Evolutionary conservation across 2,329 filamentous ascomycete species (phyloP).

Genomic region (Talaromyces sp.): DNA sequence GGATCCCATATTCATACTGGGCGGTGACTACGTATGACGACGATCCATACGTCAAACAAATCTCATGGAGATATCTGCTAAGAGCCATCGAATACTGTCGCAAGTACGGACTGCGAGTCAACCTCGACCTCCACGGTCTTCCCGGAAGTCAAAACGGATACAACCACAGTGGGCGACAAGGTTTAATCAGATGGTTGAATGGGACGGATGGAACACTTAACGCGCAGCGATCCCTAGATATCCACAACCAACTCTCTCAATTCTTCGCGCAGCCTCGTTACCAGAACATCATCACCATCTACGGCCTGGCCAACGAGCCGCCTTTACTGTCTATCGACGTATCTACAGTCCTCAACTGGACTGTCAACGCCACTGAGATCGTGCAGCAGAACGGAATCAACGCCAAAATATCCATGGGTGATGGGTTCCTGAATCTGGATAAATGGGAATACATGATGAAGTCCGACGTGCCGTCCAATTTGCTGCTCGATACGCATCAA

Average conservation of each 20-base stretch:
- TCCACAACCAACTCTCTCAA: constrained; percentile 79
- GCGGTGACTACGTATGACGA: constrained; percentile 77
- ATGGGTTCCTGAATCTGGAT: constrained; percentile 86
- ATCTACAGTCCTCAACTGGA: constrained; percentile 72
- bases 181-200: constrained; percentile 80
- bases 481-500: constrained; percentile 95
- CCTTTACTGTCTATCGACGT: constrained; percentile 71
- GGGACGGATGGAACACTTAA: constrained; percentile 80
- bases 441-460: constrained; percentile 87
- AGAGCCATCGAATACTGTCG: constrained; percentile 90
- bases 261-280: constrained; percentile 96
- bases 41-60: constrained; percentile 82
- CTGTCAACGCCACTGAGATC: constrained; percentile 64
- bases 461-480: constrained; percentile 56
- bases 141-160: constrained; percentile 95
- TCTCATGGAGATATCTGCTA: constrained; percentile 89
- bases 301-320: constrained; percentile 92
- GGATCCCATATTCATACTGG: constrained; percentile 95
- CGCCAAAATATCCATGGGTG: constrained; percentile 76
- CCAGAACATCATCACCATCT: constrained; percentile 85
- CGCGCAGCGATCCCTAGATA: constrained; percentile 73
- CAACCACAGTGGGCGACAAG: constrained; percentile 89
- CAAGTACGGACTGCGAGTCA: constrained; percentile 85
- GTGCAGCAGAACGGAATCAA: constrained; percentile 73
- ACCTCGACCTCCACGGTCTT: constrained; percentile 86